These are phyloP conservation scores for Termitomyces sp. DNA, from an alignment of 768 basidiomycete genomes.

Conservation along the genomic window DNA sequence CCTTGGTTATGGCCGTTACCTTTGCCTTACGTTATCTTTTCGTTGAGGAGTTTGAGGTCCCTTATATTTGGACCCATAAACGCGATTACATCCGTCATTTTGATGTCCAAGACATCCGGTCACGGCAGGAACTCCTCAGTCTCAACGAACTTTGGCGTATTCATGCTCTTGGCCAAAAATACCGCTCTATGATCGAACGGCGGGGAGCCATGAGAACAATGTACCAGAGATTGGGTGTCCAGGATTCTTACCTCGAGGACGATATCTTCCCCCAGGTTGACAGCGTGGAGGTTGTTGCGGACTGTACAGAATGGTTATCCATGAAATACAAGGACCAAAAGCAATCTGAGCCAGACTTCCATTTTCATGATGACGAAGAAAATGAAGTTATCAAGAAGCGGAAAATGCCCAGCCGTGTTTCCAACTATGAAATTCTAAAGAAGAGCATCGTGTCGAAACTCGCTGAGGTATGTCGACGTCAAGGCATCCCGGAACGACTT, in stretches of 20 bases:
- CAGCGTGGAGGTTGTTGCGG: conserved; percentile 85
- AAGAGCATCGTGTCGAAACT: conserved; percentile 73
- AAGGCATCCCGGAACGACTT: background rate
- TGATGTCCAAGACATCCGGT: conserved; percentile 59
- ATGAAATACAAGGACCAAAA: conserved; percentile 81
- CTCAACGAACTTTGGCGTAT: conserved; percentile 90
- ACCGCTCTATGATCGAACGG: conserved; percentile 80
- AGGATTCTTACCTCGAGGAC: conserved; percentile 74
- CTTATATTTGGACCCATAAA: conserved; percentile 92
- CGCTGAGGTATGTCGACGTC: conserved; percentile 60
- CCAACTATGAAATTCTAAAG: conserved; percentile 81
- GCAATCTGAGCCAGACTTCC: conserved; percentile 56
- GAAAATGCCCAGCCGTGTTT: conserved; percentile 81
- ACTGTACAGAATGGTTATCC: conserved; percentile 86
- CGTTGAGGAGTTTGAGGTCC: conserved; percentile 87
- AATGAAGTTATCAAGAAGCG: conserved; percentile 51
- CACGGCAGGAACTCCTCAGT: conserved; percentile 68
- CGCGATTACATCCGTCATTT: conserved; percentile 87
- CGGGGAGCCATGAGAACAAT: conserved; percentile 56
- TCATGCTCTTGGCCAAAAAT: conserved; percentile 84
- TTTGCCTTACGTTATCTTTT: conserved; percentile 80
- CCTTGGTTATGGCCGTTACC: conserved; percentile 77
- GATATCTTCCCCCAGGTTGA: conserved; percentile 67
- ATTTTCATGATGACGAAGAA: conserved; percentile 72
- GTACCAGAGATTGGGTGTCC: conserved; percentile 64